These are phyloP conservation scores for Tuber brumale DNA, from an alignment of 495 filamentous ascomycete species.

Conservation along the genomic window DNA sequence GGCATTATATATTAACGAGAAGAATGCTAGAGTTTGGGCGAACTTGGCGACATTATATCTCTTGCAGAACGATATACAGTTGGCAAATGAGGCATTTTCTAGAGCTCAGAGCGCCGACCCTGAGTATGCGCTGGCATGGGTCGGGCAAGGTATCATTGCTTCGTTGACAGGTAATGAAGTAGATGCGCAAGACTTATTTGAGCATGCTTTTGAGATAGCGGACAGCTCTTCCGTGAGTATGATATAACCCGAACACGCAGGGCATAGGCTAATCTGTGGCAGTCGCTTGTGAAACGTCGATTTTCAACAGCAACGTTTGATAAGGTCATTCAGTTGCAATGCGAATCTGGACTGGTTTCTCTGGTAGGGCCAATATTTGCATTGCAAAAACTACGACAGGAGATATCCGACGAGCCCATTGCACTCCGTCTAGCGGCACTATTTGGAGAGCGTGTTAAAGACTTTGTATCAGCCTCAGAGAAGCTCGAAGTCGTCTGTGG, in stretches of 20 bases:
- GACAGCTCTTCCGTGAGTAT: slow-evolving; percentile 56
- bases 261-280: slow-evolving; percentile 7
- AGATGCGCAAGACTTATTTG: slow-evolving; percentile 77
- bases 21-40: slow-evolving; percentile 74
- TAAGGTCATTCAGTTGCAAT: slow-evolving; percentile 52
- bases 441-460: slow-evolving; percentile 69
- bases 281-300: slow-evolving; percentile 59
- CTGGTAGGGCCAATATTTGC: slow-evolving; percentile 78
- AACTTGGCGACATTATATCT: slow-evolving; percentile 85
- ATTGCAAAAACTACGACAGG: slow-evolving; percentile 66
- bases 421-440: slow-evolving; percentile 73
- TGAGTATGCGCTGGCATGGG: slow-evolving; percentile 85
- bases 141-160: slow-evolving; percentile 84
- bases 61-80: slow-evolving; percentile 68
- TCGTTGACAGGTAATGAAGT: slow-evolving; percentile 61
- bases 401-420: slow-evolving; percentile 59
- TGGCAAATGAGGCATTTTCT: slow-evolving; percentile 83
- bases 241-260: background rate
- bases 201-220: slow-evolving; percentile 92
- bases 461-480: slow-evolving; percentile 57
- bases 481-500: slow-evolving; percentile 61
- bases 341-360: slow-evolving; percentile 41
- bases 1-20: slow-evolving; percentile 85
- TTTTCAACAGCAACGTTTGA: slow-evolving; percentile 73
- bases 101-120: slow-evolving; percentile 89